Conservation (phyloP, 2,329 filamentous ascomycete species). For the Cordyceps farinosa region DNA sequence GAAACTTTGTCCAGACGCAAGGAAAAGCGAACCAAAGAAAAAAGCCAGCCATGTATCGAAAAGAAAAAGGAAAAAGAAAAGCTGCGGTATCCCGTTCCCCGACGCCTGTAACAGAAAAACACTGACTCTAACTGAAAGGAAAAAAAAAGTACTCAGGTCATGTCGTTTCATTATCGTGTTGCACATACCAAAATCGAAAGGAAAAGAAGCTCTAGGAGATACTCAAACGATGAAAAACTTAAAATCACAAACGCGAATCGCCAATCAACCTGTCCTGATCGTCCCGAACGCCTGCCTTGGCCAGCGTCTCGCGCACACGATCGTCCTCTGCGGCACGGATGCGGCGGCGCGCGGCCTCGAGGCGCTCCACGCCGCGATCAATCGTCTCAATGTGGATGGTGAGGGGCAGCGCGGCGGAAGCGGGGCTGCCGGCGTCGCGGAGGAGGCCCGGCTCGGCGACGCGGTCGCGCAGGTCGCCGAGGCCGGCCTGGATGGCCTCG, state of each 20-base stretch:
- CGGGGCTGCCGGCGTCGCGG: slow-evolving; percentile 37
- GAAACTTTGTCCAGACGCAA: background rate
- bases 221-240: background rate
- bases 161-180: background rate
- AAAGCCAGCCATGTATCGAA: too few relatives aligned
- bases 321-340: slow-evolving; percentile 58
- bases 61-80: background rate
- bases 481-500: slow-evolving; percentile 65
- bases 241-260: slow-evolving; percentile 21
- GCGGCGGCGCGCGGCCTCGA: slow-evolving; percentile 61
- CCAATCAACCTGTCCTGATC: slow-evolving; percentile 41
- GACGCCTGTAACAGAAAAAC: background rate
- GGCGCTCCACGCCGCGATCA: slow-evolving; percentile 65
- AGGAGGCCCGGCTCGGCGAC: slow-evolving; percentile 64
- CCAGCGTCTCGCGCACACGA: slow-evolving; percentile 49
- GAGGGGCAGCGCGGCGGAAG: slow-evolving; percentile 51
- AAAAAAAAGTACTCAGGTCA: background rate
- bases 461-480: slow-evolving; percentile 68
- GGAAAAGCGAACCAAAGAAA: background rate
- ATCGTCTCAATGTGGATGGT: slow-evolving; percentile 74
- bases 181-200: background rate
- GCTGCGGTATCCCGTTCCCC: background rate
- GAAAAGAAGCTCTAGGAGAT: background rate
- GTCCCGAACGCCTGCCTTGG: slow-evolving; percentile 40
- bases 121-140: background rate